These are phyloP conservation scores for Avena eriantha DNA, from an alignment of 176 grass and related monocot species.

Conservation along the genomic window DNA sequence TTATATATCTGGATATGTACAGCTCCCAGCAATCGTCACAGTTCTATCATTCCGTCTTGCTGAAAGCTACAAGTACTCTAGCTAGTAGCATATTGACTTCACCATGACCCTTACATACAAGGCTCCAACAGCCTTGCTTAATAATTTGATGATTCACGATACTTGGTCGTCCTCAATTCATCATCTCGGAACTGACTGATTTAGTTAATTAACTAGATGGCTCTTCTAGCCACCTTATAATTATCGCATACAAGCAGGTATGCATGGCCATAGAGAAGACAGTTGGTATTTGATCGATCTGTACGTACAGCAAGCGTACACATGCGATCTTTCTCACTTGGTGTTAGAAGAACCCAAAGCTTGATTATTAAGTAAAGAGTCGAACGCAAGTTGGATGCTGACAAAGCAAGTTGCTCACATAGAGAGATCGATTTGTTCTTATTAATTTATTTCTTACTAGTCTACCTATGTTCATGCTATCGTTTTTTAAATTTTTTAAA, in stretches of 20 bases:
- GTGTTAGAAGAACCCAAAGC: not conserved
- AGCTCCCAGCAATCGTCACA: not conserved
- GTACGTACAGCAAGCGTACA: not conserved
- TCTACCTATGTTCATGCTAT: too few relatives aligned
- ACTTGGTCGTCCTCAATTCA: conserved; percentile 17
- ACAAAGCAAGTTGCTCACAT: too few relatives aligned
- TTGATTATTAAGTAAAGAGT: too few relatives aligned
- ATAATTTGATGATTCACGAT: not conserved
- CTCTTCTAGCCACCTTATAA: not conserved
- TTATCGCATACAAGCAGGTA: not conserved
- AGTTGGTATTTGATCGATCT: not conserved
- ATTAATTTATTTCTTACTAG: too few relatives aligned
- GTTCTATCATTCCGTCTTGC: conserved; percentile 27
- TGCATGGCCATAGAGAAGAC: not conserved
- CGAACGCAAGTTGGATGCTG: too few relatives aligned
- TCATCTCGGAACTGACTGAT: not conserved
- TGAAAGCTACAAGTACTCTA: conserved; percentile 42
- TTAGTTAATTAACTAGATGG: conserved; percentile 13
- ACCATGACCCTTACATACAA: conserved; percentile 23
- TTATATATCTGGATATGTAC: conserved; percentile 6
- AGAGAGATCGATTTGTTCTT: too few relatives aligned
- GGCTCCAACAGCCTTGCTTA: not conserved
- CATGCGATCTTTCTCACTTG: not conserved
- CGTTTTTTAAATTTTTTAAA: too few relatives aligned
- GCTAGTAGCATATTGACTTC: conserved; percentile 34